A percentile compares a stretch with the other conserved stretches of the same genome.
Evolutionary conservation across 1,139 yeast species (phyloP).

Genomic region (Diutina sp.): DNA sequence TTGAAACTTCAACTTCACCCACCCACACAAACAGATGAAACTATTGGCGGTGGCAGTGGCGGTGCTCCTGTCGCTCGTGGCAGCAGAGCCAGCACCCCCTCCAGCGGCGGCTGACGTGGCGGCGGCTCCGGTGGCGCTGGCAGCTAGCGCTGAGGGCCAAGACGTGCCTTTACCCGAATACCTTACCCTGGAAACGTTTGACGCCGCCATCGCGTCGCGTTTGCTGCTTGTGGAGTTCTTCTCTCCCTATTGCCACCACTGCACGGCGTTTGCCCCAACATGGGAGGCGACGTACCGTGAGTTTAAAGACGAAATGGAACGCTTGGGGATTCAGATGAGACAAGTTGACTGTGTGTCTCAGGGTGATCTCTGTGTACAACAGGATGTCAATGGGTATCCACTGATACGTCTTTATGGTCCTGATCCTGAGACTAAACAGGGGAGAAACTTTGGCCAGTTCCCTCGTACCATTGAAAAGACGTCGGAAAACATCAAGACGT

Average conservation of each 20-base stretch:
- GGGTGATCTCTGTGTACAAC: slow-evolving; percentile 60
- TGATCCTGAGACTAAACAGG: slow-evolving; percentile 6
- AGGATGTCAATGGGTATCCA: slow-evolving; percentile 46
- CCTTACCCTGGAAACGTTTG: slow-evolving; percentile 26
- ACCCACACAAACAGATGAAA: not conserved
- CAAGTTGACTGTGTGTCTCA: slow-evolving; percentile 65
- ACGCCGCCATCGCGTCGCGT: slow-evolving; percentile 26
- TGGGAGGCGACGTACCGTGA: slow-evolving; percentile 35
- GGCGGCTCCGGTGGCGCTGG: not conserved
- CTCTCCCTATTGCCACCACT: slow-evolving; percentile 64
- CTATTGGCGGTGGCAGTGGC: not conserved
- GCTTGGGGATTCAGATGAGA: slow-evolving; percentile 36
- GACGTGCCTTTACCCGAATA: slow-evolving; percentile 11
- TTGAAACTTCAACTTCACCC: not conserved
- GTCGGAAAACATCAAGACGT: slow-evolving; percentile 35
- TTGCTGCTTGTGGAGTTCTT: slow-evolving; percentile 31
- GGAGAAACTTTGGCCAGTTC: slow-evolving; percentile 14
- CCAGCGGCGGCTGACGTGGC: not conserved
- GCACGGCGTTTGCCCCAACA: slow-evolving; percentile 49
- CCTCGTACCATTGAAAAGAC: slow-evolving; percentile 35
- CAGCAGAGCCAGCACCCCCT: not conserved
- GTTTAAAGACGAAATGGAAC: slow-evolving; percentile 23
- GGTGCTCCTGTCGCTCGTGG: not conserved
- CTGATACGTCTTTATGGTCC: slow-evolving; percentile 50
- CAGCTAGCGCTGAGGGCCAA: not conserved